phyloP scores from a whole-genome alignment of 305 asterid genomes.

The Fraxinus floribunda region DNA sequence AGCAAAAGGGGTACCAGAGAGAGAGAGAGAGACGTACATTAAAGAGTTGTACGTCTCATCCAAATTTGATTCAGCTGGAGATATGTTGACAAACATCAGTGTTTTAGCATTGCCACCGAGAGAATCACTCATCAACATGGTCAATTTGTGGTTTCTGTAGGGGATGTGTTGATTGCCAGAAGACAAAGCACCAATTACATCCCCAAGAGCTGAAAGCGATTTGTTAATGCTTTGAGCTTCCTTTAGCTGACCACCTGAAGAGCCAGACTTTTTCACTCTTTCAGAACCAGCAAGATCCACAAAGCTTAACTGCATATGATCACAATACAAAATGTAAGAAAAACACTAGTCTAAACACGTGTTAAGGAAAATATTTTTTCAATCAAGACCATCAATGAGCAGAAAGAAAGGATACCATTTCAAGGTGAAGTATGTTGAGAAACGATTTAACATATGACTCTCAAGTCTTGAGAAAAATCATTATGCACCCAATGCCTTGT shows the following conservation, averaged over 20 bases:
- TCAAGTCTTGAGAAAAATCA: neutral
- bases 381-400: neutral
- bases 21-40: conserved; percentile 40
- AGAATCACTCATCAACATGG: conserved; percentile 97
- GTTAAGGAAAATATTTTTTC: neutral
- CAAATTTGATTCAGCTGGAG: conserved; percentile 89
- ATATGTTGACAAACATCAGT: conserved; percentile 84
- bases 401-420: neutral
- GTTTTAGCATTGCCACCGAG: conserved; percentile 97
- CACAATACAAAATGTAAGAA: conserved; percentile 15
- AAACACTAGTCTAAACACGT: neutral
- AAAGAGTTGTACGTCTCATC: conserved; percentile 94
- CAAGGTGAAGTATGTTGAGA: neutral
- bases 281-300: conserved; percentile 99
- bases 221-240: conserved; percentile 97
- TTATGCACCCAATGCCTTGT: neutral
- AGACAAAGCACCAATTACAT: conserved; percentile 83
- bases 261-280: conserved; percentile 89
- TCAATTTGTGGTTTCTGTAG: conserved; percentile 90
- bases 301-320: conserved; percentile 71
- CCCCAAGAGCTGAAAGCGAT: conserved; percentile 95
- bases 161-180: conserved; percentile 87
- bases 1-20: neutral
- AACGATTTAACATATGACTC: neutral
- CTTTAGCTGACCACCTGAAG: conserved; percentile 81